Percentiles rank a stretch among this genome's conserved stretches.
These are phyloP conservation scores for Rugosomyces carneus DNA, from an alignment of 1,284 basidiomycete species.

Conservation along the genomic window DNA sequence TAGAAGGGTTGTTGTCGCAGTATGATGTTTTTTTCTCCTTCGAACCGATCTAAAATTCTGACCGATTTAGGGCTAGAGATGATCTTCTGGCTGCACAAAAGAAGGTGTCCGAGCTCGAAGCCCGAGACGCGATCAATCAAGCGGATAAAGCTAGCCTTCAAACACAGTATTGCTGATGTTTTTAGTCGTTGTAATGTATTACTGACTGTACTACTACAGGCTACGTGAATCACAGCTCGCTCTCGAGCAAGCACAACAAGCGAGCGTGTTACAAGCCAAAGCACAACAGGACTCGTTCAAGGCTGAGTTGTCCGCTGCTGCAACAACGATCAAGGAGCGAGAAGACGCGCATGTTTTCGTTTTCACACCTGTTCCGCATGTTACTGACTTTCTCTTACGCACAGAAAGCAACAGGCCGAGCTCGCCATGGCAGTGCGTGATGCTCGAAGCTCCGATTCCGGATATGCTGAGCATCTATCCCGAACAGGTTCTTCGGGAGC, in stretches of 20 bases:
- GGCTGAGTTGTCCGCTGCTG: background rate
- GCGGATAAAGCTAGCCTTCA: background rate
- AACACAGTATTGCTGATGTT: background rate
- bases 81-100: background rate
- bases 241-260: background rate
- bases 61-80: background rate
- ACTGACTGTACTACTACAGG: background rate
- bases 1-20: constrained; percentile 16
- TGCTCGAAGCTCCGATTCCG: background rate
- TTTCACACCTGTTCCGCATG: background rate
- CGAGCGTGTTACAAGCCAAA: background rate
- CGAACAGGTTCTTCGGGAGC: constrained; percentile 47
- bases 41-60: background rate
- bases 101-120: background rate
- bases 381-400: background rate
- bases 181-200: background rate
- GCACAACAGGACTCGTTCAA: background rate
- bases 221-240: background rate
- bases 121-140: background rate
- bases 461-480: background rate
- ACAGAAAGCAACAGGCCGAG: constrained; percentile 9
- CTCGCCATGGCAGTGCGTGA: constrained; percentile 6
- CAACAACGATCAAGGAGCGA: background rate
- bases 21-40: background rate
- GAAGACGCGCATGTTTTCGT: constrained; percentile 3